These are phyloP conservation scores for Aphanomyces stellatus DNA, from an alignment of 352 stramenopile genomes.

Conservation along the genomic window DNA sequence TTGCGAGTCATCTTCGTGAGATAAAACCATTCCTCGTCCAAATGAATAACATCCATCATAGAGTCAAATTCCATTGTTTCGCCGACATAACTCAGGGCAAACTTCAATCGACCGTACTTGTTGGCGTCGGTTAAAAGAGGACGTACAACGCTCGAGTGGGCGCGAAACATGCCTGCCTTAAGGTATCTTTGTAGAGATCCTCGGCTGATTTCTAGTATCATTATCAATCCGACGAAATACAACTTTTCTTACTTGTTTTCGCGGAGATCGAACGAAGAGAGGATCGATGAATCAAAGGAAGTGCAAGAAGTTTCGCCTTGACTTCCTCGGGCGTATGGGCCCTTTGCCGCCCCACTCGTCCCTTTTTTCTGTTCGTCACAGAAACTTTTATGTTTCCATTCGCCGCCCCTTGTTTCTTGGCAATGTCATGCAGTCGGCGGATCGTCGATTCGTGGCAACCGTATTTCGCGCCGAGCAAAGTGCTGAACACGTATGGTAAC, in stretches of 20 bases:
- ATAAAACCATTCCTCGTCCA: constrained; percentile 34
- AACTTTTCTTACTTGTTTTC: not conserved
- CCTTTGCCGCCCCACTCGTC: not conserved
- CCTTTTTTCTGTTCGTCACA: not conserved
- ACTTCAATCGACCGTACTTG: not conserved
- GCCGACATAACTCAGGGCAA: not conserved
- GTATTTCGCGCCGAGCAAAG: not conserved
- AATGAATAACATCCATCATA: not conserved
- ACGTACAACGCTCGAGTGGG: not conserved
- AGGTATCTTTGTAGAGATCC: not conserved
- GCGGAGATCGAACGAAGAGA: not conserved
- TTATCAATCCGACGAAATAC: not conserved
- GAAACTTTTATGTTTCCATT: not conserved
- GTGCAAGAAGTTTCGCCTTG: not conserved
- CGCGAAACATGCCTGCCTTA: not conserved
- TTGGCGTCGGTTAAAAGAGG: not conserved
- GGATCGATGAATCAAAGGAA: not conserved
- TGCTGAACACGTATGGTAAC: not conserved
- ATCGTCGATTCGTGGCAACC: not conserved
- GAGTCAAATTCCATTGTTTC: not conserved
- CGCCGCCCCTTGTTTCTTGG: not conserved
- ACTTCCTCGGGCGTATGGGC: not conserved
- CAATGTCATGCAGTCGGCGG: not conserved
- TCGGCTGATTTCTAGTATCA: not conserved
- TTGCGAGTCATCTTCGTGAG: constrained; percentile 28